A percentile compares a stretch with the other conserved stretches of the same genome.
Conservation (phyloP, 495 filamentous ascomycete species). For the Xylaria cubensis region DNA sequence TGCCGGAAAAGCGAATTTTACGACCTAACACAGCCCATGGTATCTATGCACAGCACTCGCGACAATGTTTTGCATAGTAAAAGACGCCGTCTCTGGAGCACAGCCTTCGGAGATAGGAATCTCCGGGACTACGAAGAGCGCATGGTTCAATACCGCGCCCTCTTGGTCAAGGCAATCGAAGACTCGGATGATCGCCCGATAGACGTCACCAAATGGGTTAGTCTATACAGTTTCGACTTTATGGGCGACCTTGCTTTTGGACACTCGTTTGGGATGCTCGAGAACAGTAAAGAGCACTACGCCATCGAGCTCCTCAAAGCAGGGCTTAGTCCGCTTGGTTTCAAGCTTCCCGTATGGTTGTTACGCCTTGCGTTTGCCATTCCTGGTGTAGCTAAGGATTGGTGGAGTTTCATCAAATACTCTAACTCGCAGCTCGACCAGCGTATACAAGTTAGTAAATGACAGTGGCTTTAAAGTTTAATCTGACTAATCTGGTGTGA, state of each 20-base stretch:
- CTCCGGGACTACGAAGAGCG: constrained; percentile 41
- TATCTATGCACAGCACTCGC: constrained; percentile 42
- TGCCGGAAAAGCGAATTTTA: constrained; percentile 45
- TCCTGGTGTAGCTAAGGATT: constrained; percentile 1
- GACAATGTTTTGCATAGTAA: constrained; percentile 40
- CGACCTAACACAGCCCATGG: constrained; percentile 34
- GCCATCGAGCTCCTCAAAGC: constrained; percentile 35
- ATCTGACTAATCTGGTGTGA: background rate
- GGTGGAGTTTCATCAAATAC: constrained; percentile 24
- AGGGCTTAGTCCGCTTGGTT: constrained; percentile 31
- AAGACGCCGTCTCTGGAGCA: constrained; percentile 49
- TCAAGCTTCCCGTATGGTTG: constrained; percentile 37
- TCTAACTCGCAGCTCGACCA: constrained; percentile 28
- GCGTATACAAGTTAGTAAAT: constrained; percentile 31
- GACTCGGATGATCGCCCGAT: constrained; percentile 27
- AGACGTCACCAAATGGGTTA: constrained; percentile 50
- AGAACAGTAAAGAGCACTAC: constrained; percentile 34
- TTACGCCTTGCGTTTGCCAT: constrained; percentile 10
- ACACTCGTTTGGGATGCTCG: constrained; percentile 53
- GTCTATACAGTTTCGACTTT: constrained; percentile 54
- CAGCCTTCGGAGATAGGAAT: constrained; percentile 39
- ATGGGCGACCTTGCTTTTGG: constrained; percentile 58
- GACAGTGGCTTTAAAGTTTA: background rate
- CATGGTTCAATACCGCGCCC: constrained; percentile 34
- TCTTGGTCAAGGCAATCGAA: constrained; percentile 5